Percentiles rank a stretch among this genome's conserved stretches.
Evolutionary conservation across 75 land plant species (phyloP).

Genomic region (Chamaecyparis obtusa): DNA sequence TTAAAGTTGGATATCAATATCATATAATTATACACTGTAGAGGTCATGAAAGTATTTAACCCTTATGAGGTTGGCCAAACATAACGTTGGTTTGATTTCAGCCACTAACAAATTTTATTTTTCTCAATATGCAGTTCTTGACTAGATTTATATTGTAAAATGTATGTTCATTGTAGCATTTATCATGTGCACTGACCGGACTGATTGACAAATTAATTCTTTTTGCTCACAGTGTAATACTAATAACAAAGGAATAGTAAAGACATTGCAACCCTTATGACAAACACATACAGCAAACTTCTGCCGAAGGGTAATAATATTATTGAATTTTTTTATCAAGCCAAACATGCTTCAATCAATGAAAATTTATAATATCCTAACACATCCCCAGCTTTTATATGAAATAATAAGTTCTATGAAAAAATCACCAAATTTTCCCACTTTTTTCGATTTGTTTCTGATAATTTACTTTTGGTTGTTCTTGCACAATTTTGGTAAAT

Average conservation of each 20-base stretch:
- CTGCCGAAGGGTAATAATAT: not conserved
- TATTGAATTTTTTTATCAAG: not conserved
- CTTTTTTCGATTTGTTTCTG: not conserved
- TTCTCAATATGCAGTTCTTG: not conserved
- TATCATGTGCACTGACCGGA: not conserved
- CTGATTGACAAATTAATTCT: not conserved
- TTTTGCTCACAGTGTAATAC: not conserved
- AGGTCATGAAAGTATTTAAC: not conserved
- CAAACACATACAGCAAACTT: not conserved
- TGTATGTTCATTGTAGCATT: not conserved
- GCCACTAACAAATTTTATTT: not conserved
- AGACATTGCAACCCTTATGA: not conserved
- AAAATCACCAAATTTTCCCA: not conserved
- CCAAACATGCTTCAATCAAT: not conserved
- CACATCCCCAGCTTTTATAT: not conserved
- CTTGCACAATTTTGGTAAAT: not conserved
- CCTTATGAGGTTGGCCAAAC: not conserved
- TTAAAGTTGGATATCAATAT: not conserved
- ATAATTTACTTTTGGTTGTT: not conserved
- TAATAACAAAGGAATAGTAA: not conserved
- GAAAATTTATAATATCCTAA: not conserved
- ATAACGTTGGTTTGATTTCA: not conserved
- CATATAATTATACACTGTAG: not conserved
- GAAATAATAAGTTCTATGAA: not conserved
- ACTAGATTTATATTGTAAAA: not conserved